Conservation (phyloP, 192 early-diverging fungal genomes). For the Radiomyces spectabilis region DNA sequence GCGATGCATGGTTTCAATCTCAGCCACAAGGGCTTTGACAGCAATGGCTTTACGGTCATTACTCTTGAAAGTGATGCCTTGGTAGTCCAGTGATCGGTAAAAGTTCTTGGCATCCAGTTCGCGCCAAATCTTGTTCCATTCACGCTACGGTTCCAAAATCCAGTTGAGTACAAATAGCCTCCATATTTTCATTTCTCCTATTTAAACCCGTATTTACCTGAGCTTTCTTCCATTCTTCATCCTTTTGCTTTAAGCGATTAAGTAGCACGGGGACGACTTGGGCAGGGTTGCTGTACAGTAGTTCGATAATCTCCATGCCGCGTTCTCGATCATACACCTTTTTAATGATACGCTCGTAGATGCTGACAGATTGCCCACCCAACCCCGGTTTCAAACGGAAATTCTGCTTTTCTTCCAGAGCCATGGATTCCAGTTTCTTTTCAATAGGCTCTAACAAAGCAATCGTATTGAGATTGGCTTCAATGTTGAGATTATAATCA, state of each 20-base stretch:
- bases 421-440: constrained; percentile 73
- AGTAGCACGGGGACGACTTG: constrained; percentile 91
- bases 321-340: constrained; percentile 90
- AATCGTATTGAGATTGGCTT: constrained; percentile 88
- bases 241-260: constrained; percentile 94
- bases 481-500: constrained; percentile 97
- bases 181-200: background rate
- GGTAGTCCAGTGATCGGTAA: constrained; percentile 91
- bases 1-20: constrained; percentile 78
- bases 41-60: constrained; percentile 77
- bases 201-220: constrained; percentile 41
- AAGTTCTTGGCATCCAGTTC: constrained; percentile 92
- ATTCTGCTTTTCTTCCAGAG: constrained; percentile 61
- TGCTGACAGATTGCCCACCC: constrained; percentile 77
- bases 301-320: constrained; percentile 84
- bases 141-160: constrained; percentile 77
- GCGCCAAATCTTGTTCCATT: constrained; percentile 96
- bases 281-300: constrained; percentile 85
- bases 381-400: constrained; percentile 73
- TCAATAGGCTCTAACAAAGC: constrained; percentile 85
- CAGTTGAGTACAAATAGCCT: too few relatives aligned
- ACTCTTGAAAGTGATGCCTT: constrained; percentile 84
- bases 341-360: constrained; percentile 89
- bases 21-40: constrained; percentile 68
- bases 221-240: constrained; percentile 94